Evolutionary conservation across 768 basidiomycete species (phyloP), one percentile per base, ranked within the genome.

Genomic region (Tylopilus sp.): DNA sequence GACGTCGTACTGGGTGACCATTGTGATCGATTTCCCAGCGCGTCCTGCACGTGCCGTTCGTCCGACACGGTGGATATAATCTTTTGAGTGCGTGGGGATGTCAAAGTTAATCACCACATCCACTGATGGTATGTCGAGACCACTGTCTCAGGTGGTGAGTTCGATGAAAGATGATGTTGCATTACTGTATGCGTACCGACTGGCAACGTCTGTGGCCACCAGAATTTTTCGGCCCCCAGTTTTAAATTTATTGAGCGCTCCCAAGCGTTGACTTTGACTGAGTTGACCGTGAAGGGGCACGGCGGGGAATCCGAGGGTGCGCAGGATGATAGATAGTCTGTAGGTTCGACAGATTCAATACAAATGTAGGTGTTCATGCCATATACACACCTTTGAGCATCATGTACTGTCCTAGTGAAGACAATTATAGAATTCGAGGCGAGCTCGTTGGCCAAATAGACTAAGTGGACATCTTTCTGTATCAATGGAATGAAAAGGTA

Each of bases 21-120:
- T 80, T n/a, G 95, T 97, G 61, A 99, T 89, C 1, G 91, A 86
- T 73, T 98, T 98, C 40, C 97, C 97, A 2, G 93, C 84, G 39
- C 97, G 83, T n/a, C 97, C 97, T 3, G 97, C 97, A 64, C 97
- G 88, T 6, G 97, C 97, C 28, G 97, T 99, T 50, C 97, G 83
- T 35, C 97, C 97, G 10, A 99, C 97, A 40, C 97, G 85, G 67
- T 99, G 97, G 44, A 99, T 97, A 71, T 99, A 99, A 69, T 98
- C 97, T 74, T 99, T 98, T 15, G 95, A 98, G 67, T 98, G 91
- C 1, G 91, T 91, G 1, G 97, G 97, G 56, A 98, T 88, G 69
- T 97, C 95, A 68, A 91, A 99, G 71, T 99, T 99, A 71, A 99
- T 91, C 51, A 99, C 95, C 31, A 95, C 75, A 64, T 99, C 97